Base-by-base conservation (phyloP, 495 filamentous ascomycete species). In the Penicillium soppii region DNA sequence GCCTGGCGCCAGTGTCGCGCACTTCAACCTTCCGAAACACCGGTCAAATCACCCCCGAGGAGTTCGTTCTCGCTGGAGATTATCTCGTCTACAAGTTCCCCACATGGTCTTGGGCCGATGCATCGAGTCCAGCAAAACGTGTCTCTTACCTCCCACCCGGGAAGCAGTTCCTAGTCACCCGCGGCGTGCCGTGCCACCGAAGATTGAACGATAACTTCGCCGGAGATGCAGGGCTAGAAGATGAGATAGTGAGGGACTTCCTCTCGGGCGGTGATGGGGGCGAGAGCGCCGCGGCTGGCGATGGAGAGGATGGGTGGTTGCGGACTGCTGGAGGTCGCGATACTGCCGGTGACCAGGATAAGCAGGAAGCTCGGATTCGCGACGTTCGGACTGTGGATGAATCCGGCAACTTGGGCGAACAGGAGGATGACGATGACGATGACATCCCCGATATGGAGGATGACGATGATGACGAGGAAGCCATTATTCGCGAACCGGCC, bases 11-110 rank as follows among this genome's bases (percentile, higher is more conserved):
- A 21, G 83, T 95, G 59, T 86, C 84, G 10, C 85, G 94, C 68
- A 94, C 83, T 41, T 96, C 92, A 5, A 97, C 89, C 50, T 99
- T 99, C 77, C 90, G 91, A 54, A 76, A 77, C 52, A 95, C 91
- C 2, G 94, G 94, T 57, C 87, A 97, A 71, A 90, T 99, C 71
- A 97, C 95, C 0, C 92, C 92, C 35, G 95, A 97, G 65, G 94
- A 99, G 78, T 99, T 99, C 67, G 78, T 96, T 13, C 85, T 87
- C 4, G 95, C 94, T 3, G 94, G 95, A 57, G 94, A 99, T 74
- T 99, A 97, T 70, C 87, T 99, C 32, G 91, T 96, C 63, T 96
- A 92, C 83, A 97, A 96, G 75, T 99, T 99, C 71, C 94, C 94
- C 5, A 94, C 92, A 38, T 99, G 94, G 94, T 86, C 89, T n/a